Conservation (phyloP, 2,329 filamentous ascomycete genomes). For the Epichloe brachyelytri region DNA sequence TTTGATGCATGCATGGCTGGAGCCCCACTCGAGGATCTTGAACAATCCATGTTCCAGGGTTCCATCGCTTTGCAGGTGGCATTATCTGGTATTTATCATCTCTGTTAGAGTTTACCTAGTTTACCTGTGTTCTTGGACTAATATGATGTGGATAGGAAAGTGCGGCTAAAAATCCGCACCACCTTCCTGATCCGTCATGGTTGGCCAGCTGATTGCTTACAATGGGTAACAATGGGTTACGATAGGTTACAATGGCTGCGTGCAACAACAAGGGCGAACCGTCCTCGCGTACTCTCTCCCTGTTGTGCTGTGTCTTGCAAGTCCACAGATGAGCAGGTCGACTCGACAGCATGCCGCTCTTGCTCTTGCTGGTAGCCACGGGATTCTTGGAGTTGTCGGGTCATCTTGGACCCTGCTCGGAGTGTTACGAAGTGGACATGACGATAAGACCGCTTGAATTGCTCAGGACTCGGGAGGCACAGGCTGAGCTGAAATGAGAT, state of each 20-base stretch:
- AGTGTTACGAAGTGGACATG: background rate
- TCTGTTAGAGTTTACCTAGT: background rate
- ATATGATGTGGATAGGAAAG: background rate
- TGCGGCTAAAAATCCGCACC: background rate
- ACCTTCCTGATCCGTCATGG: background rate
- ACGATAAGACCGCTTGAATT: background rate
- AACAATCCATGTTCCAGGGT: too few species aligned
- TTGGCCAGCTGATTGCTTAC: background rate
- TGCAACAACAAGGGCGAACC: background rate
- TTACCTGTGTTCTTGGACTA: too few species aligned
- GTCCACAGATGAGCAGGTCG: background rate
- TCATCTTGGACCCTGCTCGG: background rate
- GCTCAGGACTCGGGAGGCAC: too few species aligned
- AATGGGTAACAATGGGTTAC: background rate
- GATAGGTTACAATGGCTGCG: background rate
- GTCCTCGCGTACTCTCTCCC: too few species aligned
- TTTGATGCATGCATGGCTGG: too few species aligned
- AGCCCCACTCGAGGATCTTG: too few species aligned
- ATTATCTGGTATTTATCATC: background rate
- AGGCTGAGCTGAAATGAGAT: too few species aligned
- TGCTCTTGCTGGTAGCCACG: too few species aligned
- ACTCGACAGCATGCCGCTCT: background rate
- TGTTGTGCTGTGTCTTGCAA: too few species aligned
- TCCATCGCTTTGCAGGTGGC: too few species aligned
- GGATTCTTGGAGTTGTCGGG: background rate